These are phyloP conservation scores for Coniochaeta sp. DNA, from an alignment of 2,329 filamentous ascomycete species.

Conservation along the genomic window DNA sequence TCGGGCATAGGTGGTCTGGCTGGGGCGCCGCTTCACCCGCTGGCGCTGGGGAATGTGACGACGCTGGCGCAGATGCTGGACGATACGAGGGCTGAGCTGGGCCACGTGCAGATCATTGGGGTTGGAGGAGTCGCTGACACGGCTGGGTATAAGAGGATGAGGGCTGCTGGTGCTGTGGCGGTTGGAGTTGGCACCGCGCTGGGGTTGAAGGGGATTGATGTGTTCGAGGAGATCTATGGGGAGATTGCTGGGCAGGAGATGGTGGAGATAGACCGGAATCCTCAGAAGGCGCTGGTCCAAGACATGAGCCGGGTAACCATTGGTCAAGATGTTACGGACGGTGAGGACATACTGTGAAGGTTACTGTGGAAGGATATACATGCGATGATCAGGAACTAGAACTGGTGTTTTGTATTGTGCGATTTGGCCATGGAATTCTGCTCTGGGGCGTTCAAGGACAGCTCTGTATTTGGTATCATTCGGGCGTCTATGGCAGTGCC, in stretches of 20 bases:
- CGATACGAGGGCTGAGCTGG: constrained; percentile 31
- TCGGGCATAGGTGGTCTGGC: constrained; percentile 64
- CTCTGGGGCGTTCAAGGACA: too few relatives aligned
- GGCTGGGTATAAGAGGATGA: constrained; percentile 59
- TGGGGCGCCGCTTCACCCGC: constrained; percentile 63
- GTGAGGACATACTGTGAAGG: too few relatives aligned
- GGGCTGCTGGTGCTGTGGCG: constrained; percentile 54
- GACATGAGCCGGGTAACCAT: too few relatives aligned
- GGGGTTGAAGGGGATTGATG: constrained; percentile 51
- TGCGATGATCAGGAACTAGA: too few relatives aligned
- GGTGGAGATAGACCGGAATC: too few relatives aligned
- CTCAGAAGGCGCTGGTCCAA: too few relatives aligned
- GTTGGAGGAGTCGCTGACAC: constrained; percentile 65
- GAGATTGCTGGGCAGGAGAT: not conserved
- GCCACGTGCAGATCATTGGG: constrained; percentile 57
- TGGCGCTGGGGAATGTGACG: constrained; percentile 70
- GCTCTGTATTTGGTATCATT: too few relatives aligned
- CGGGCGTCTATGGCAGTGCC: too few relatives aligned
- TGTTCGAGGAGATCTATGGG: constrained; percentile 53
- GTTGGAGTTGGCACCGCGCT: constrained; percentile 66
- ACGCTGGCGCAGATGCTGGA: constrained; percentile 57
- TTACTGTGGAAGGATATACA: too few relatives aligned
- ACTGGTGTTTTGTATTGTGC: too few relatives aligned
- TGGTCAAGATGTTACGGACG: too few relatives aligned
- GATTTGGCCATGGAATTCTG: too few relatives aligned